phyloP scores from a whole-genome alignment of 257 asterid species.

The Salvia miltiorrhiza region DNA sequence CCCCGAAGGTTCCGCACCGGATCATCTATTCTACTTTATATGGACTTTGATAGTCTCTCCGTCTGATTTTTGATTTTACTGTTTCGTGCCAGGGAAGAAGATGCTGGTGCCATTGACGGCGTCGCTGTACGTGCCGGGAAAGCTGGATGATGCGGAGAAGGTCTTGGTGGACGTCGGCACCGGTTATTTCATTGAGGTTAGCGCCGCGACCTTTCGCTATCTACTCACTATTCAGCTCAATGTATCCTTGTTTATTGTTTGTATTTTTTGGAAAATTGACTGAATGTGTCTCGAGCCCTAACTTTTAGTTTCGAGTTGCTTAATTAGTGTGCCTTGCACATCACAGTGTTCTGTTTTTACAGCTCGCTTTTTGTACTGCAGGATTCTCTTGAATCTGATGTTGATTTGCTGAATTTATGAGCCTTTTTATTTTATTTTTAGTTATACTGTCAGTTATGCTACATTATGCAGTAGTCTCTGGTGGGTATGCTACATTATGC shows the following conservation, averaged over 20 bases:
- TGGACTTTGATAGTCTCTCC: background rate
- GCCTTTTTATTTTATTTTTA: background rate
- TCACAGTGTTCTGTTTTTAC: too few relatives aligned
- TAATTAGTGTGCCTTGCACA: background rate
- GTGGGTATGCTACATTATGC: too few relatives aligned
- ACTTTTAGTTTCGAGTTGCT: background rate
- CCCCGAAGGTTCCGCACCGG: conserved; percentile 46
- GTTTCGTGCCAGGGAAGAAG: conserved; percentile 53
- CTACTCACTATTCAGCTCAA: background rate
- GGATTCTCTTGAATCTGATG: background rate
- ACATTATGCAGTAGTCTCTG: too few relatives aligned
- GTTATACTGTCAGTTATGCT: too few relatives aligned
- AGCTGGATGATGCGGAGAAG: conserved; percentile 80
- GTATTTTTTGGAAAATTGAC: background rate
- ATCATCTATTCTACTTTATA: too few relatives aligned
- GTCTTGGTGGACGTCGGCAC: conserved; percentile 95
- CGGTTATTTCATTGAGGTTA: conserved; percentile 89
- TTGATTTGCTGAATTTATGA: background rate
- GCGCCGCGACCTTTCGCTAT: background rate
- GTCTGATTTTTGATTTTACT: background rate
- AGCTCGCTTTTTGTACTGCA: background rate
- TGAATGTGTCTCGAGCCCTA: background rate
- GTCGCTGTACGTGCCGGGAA: conserved; percentile 82
- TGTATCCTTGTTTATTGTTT: background rate
- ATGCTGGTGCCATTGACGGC: conserved; percentile 92